Evolutionary conservation across 2,329 filamentous ascomycete genomes (phyloP).

Genomic region (Colletotrichum sp.): DNA sequence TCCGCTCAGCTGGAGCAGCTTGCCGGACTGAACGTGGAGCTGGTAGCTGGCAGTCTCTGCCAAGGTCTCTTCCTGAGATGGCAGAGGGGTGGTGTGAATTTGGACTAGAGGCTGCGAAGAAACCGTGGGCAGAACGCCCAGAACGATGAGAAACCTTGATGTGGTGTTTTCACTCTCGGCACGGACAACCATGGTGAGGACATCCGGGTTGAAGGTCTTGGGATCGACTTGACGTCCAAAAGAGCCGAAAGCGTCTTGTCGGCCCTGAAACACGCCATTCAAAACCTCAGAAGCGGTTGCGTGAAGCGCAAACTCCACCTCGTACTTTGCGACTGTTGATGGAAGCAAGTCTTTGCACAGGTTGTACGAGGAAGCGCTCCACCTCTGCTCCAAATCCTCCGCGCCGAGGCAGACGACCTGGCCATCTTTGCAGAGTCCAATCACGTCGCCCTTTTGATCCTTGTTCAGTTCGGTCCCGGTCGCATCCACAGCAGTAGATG

Average conservation of each 20-base stretch:
- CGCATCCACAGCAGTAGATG: conserved; percentile 29
- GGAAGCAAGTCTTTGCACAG: conserved; percentile 46
- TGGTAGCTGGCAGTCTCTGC: conserved; percentile 45
- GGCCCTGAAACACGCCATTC: conserved; percentile 61
- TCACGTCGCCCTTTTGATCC: conserved; percentile 38
- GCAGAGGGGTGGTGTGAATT: conserved; percentile 44
- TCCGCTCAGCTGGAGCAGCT: conserved; percentile 63
- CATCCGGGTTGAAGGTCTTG: conserved; percentile 53
- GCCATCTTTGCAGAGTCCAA: conserved; percentile 66
- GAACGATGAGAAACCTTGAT: conserved; percentile 37
- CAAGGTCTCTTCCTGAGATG: conserved; percentile 23
- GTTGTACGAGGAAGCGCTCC: conserved; percentile 48
- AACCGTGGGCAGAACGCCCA: conserved; percentile 31
- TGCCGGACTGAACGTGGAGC: conserved; percentile 68
- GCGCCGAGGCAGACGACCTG: conserved; percentile 66
- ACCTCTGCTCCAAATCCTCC: conserved; percentile 55
- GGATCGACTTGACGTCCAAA: conserved; percentile 53
- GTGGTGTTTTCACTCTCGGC: conserved; percentile 24
- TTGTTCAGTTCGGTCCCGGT: background rate
- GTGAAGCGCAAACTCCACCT: conserved; percentile 55
- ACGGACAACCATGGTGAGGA: conserved; percentile 57
- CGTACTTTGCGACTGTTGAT: conserved; percentile 37
- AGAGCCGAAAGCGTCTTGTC: conserved; percentile 55
- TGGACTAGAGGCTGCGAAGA: conserved; percentile 34
- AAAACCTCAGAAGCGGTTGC: conserved; percentile 53